These are phyloP conservation scores for Tillandsia leiboldiana DNA, from an alignment of 176 grass and related monocot genomes.

Conservation along the genomic window DNA sequence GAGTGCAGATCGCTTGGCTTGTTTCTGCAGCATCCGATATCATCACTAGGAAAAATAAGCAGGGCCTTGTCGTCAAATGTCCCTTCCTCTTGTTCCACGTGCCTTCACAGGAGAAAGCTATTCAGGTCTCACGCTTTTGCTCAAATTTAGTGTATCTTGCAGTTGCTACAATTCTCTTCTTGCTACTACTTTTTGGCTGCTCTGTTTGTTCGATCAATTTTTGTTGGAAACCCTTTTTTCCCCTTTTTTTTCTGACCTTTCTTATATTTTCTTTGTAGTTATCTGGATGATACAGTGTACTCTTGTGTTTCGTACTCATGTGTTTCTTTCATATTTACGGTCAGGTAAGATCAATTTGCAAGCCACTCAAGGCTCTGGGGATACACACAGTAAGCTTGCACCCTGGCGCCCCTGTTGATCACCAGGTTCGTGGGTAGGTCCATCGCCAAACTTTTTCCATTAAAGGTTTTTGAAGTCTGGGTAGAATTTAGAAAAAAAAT, in stretches of 20 bases:
- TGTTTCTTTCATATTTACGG: neutral
- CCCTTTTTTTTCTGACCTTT: neutral
- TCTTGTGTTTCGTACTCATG: too few species aligned
- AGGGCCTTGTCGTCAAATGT: slow-evolving; percentile 38
- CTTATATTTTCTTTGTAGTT: neutral
- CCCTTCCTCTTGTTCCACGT: slow-evolving; percentile 74
- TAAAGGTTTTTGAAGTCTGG: too few species aligned
- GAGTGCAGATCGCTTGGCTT: slow-evolving; percentile 71
- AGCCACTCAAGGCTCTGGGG: slow-evolving; percentile 58
- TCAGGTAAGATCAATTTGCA: slow-evolving; percentile 65
- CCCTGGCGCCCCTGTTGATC: slow-evolving; percentile 34
- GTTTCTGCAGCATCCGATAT: slow-evolving; percentile 70
- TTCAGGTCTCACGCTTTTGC: slow-evolving; percentile 21
- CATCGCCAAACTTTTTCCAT: too few species aligned
- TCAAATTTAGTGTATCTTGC: too few species aligned
- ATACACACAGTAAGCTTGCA: slow-evolving; percentile 91
- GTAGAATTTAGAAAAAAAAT: too few species aligned
- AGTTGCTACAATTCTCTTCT: too few species aligned
- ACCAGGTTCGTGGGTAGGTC: too few species aligned
- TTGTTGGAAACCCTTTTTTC: too few species aligned
- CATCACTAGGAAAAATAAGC: slow-evolving; percentile 71
- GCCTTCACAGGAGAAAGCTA: slow-evolving; percentile 57
- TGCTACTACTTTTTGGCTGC: too few species aligned
- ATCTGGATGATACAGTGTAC: neutral
- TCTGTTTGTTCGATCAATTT: too few species aligned